phyloP scores from a whole-genome alignment of 2,329 filamentous ascomycete genomes.

The Penicillium brasilianum region DNA sequence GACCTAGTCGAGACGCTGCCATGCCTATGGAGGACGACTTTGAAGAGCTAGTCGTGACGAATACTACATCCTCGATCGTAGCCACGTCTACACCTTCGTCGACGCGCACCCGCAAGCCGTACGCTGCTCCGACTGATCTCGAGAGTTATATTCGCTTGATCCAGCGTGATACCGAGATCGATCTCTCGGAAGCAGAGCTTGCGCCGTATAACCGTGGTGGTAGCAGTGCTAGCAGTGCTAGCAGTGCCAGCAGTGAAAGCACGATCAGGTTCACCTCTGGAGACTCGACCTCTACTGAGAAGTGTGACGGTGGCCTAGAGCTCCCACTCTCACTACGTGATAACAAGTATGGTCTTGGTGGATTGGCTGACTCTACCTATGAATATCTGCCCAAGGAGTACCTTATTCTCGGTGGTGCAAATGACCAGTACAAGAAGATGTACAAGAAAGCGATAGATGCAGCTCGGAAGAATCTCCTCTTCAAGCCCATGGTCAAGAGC shows the following conservation, averaged over 20 bases:
- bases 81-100: constrained; percentile 6
- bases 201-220: constrained; percentile 30
- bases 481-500: constrained; percentile 52
- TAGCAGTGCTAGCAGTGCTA: background rate
- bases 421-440: constrained; percentile 50
- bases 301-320: constrained; percentile 48
- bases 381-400: constrained; percentile 59
- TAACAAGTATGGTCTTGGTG: constrained; percentile 52
- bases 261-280: constrained; percentile 10
- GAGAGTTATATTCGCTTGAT: constrained; percentile 35
- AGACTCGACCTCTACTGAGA: constrained; percentile 24
- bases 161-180: constrained; percentile 26
- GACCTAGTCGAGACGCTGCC: constrained; percentile 20
- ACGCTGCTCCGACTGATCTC: constrained; percentile 28
- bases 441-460: constrained; percentile 49
- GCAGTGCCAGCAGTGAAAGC: background rate
- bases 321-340: constrained; percentile 38
- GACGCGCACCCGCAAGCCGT: constrained; percentile 14
- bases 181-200: constrained; percentile 35
- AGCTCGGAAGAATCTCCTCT: constrained; percentile 49
- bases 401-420: constrained; percentile 51
- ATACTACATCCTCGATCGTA: constrained; percentile 1
- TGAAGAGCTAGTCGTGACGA: background rate
- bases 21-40: constrained; percentile 17
- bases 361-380: constrained; percentile 54